Base-by-base conservation (phyloP, 352 stramenopile species). In the Blastocystis sp. region DNA sequence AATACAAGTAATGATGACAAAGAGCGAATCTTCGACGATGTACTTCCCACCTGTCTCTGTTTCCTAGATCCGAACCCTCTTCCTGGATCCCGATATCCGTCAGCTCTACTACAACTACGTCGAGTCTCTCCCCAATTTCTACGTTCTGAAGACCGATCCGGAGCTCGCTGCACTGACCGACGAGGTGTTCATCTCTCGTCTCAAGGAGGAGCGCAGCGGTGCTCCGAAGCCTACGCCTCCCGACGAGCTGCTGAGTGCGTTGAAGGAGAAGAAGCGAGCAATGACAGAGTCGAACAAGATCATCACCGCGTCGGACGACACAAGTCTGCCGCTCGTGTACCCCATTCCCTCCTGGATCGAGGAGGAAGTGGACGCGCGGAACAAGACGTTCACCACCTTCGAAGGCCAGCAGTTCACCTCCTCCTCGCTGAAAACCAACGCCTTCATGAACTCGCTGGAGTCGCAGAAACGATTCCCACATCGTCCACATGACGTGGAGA, bases 401-500 rank as follows among this genome's bases (percentile, higher is more conserved):
- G 13, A 13, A 13, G 50, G 50, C 50, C 11, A 59, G 50, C 50
- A n/a, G 11, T 59, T 59, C 50, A n/a, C 50, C 50, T 13, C 50
- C 50, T 13, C 50, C 2, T 13, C 13, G 11, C 50, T 59, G 11
- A 13, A 59, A n/a, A n/a, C 50, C 50, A 59, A n/a, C 50, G 50
- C 50, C 0, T 59, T 59, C 20, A 13, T 59, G 11, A 13, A n/a
- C 50, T 59, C 50, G 11, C 50, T 59, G 11, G 50, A 13, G 11
- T 13, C 50, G 11, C 50, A 59, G 50, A n/a, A 13, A n/a, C 50
- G 50, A n/a, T 59, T 59, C 39, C 20, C 18, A 43, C 26, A 68
- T 18, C 54, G 50, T 26, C 39, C 59, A 39, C 59, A 50, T 34
- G 92, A 91, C 54, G 91, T 94, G 34, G 92, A 93, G 66, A 64